Percentiles rank a stretch among this genome's conserved stretches.
Conservation (phyloP, 805 yeast genomes). For the Saccharomycopsis capsularis region DNA sequence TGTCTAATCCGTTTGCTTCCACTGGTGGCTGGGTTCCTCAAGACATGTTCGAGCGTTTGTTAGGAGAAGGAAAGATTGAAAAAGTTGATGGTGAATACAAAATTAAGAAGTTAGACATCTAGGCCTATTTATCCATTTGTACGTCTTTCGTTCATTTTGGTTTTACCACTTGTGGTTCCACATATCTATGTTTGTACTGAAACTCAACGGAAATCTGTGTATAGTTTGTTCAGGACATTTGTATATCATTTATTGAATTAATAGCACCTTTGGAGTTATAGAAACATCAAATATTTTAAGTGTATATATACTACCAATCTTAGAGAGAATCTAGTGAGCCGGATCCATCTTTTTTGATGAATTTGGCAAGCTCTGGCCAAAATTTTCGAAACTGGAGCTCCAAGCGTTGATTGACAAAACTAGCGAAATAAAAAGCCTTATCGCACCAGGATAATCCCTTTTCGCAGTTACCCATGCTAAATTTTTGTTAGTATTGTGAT, state of each 20-base stretch:
- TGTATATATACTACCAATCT: too few relatives aligned
- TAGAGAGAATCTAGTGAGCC: too few relatives aligned
- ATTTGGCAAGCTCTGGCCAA: neutral
- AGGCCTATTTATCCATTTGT: neutral
- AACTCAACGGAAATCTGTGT: too few relatives aligned
- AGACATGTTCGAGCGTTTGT: slow-evolving; percentile 72
- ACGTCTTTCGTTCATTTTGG: too few relatives aligned
- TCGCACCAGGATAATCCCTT: neutral
- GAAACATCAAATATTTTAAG: too few relatives aligned
- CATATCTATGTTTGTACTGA: too few relatives aligned
- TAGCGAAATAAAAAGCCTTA: slow-evolving; percentile 1
- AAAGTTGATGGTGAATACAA: slow-evolving; percentile 51
- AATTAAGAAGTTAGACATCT: slow-evolving; percentile 6
- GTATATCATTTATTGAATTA: too few relatives aligned
- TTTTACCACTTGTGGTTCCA: too few relatives aligned
- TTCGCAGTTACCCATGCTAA: neutral
- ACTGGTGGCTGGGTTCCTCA: slow-evolving; percentile 96
- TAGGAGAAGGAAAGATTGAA: slow-evolving; percentile 61
- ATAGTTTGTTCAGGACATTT: too few relatives aligned
- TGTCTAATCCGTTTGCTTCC: slow-evolving; percentile 75
- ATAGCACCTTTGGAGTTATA: too few relatives aligned
- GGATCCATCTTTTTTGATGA: too few relatives aligned
- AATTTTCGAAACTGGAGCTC: neutral
- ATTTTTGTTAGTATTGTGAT: neutral
- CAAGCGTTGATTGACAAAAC: neutral